A percentile compares a stretch with the other conserved stretches of the same genome.
These are phyloP conservation scores for Coemansia sp. DNA, from an alignment of 192 early-diverging fungal genomes.

Conservation along the genomic window DNA sequence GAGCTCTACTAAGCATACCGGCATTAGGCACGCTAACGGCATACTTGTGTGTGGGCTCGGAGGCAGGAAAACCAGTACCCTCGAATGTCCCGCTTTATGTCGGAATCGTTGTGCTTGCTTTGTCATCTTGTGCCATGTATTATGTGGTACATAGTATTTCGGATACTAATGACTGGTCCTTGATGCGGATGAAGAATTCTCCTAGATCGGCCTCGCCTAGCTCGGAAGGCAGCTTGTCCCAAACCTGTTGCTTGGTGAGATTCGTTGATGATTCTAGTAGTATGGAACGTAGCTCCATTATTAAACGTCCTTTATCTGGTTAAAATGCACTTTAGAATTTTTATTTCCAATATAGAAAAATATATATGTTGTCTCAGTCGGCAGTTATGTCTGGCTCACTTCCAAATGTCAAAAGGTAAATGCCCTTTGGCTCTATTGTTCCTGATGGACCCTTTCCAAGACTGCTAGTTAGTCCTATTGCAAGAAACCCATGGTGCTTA, in stretches of 20 bases:
- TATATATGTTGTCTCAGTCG: too few relatives aligned
- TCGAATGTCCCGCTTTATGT: conserved; percentile 13
- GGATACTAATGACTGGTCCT: conserved; percentile 27
- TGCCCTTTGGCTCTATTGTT: too few relatives aligned
- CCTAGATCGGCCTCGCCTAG: background rate
- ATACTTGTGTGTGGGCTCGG: background rate
- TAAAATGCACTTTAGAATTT: background rate
- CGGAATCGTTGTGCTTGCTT: conserved; percentile 6
- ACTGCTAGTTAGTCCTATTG: too few relatives aligned
- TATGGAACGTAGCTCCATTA: conserved; percentile 5
- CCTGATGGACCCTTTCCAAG: too few relatives aligned
- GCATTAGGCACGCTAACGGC: conserved; percentile 12
- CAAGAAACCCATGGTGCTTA: too few relatives aligned
- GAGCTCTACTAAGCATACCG: conserved; percentile 8
- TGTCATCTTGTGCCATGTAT: conserved; percentile 12
- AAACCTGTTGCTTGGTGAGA: background rate
- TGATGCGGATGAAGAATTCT: background rate
- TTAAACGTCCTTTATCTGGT: background rate
- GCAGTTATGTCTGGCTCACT: too few relatives aligned
- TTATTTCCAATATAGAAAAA: background rate
- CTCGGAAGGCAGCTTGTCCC: background rate
- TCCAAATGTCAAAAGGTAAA: too few relatives aligned
- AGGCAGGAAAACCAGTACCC: background rate
- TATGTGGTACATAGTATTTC: conserved; percentile 15
- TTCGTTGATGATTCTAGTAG: background rate